Conservation (phyloP, 345 rosid genomes). For the Hypericum perforatum region DNA sequence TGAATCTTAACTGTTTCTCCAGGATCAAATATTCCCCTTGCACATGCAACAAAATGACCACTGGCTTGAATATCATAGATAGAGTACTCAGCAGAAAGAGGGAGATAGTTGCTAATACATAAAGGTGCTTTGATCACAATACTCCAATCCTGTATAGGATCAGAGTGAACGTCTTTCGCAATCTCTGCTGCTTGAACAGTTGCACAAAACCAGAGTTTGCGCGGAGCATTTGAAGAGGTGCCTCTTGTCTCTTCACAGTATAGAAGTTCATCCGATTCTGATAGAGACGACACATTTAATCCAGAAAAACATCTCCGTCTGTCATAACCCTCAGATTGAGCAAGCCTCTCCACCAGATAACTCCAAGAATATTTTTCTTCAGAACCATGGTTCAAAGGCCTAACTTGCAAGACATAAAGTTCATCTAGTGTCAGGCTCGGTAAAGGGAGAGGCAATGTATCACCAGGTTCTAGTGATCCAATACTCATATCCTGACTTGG, state of each 20-base stretch:
- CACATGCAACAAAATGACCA: slow-evolving; percentile 51
- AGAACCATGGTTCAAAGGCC: slow-evolving; percentile 37
- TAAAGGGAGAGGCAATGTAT: slow-evolving; percentile 60
- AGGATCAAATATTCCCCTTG: slow-evolving; percentile 56
- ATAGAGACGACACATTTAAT: slow-evolving; percentile 58
- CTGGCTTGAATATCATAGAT: slow-evolving; percentile 57
- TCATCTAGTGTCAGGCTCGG: slow-evolving; percentile 52
- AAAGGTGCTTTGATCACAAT: slow-evolving; percentile 78
- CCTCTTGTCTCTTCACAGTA: slow-evolving; percentile 53
- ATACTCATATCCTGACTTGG: slow-evolving; percentile 40
- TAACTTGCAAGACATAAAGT: slow-evolving; percentile 47
- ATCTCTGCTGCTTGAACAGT: slow-evolving; percentile 66
- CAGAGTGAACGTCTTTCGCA: slow-evolving; percentile 61
- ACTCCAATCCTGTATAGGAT: slow-evolving; percentile 89
- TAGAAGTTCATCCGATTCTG: slow-evolving; percentile 58
- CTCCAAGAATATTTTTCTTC: slow-evolving; percentile 75
- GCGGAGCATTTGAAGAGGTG: slow-evolving; percentile 46
- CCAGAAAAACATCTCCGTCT: slow-evolving; percentile 33
- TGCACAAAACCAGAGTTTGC: slow-evolving; percentile 68
- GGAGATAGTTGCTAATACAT: slow-evolving; percentile 71
- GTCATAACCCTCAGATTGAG: slow-evolving; percentile 22
- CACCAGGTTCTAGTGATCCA: slow-evolving; percentile 67
- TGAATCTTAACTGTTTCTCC: slow-evolving; percentile 68
- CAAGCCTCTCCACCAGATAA: slow-evolving; percentile 45
- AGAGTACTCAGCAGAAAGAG: slow-evolving; percentile 73